Evolutionary conservation across 495 filamentous ascomycete genomes (phyloP), one percentile per base, ranked within the genome.

Genomic region (Penicillium waksmanii): DNA sequence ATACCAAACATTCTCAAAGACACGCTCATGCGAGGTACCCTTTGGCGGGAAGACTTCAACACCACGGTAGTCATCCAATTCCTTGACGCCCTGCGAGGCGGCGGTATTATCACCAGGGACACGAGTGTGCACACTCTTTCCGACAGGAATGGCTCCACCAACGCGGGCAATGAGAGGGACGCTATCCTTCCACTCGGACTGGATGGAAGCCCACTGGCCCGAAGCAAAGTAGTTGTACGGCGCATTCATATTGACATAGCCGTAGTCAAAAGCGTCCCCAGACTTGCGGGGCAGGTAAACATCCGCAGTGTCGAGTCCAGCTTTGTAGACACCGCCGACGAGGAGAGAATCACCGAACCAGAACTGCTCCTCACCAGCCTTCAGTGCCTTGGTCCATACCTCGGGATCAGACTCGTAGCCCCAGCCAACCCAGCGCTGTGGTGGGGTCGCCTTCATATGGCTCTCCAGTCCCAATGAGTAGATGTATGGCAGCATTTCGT

Each of bases 281-380:
- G 60, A 60, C 62, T 77, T 81, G 5, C 76, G 70, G 1, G 87
- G 87, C 0, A 90, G 81, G 57, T 90, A 90, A 19, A 90, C 68
- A 18, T 76, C 77, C 4, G 82, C 82, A 23, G 63, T 74, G 23
- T 64, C 76, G 18, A 77, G 69, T 10, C 82, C 85, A 1, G 84
- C 73, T 64, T 87, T 77, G 66, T 87, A 89, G 7, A 90, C 85
- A 17, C 87, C 86, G 5, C 84, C 84, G 21, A 90, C 77, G 4
- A 90, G 75, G 6, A 90, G 70, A n/a, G 78, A 77, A 62, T 88
- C 84, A 12, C 87, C 86, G 56, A 90, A 82, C 87, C 87, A 90
- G 74, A 85, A 90, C 63, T 90, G 86, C 27, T 82, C 80, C 38
- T 89, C 87, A 13, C 86, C 85, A 3, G 75, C 72, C 56, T 77